These are phyloP conservation scores for Vigna trinervia DNA, from an alignment of 306 rosid species.

Conservation along the genomic window DNA sequence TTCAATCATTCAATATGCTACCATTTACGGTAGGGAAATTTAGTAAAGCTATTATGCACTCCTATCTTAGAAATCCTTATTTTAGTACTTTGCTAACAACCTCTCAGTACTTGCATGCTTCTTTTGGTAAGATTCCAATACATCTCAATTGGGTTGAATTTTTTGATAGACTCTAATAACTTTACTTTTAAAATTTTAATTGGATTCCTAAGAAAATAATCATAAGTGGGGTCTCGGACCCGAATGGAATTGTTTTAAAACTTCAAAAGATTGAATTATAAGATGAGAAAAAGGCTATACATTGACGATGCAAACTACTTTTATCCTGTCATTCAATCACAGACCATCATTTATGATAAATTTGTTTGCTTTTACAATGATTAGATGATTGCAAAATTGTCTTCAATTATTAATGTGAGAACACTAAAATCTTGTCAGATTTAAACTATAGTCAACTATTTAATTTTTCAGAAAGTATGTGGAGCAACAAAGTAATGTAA, in stretches of 20 bases:
- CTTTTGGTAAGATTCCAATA: background rate
- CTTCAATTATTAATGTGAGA: too few relatives aligned
- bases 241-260: too few relatives aligned
- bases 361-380: too few relatives aligned
- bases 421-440: too few relatives aligned
- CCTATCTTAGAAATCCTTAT: background rate
- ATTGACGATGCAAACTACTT: too few relatives aligned
- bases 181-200: background rate
- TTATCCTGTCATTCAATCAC: too few relatives aligned
- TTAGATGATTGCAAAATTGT: too few relatives aligned
- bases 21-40: conserved; percentile 7
- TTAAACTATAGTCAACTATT: too few relatives aligned
- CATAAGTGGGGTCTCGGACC: background rate
- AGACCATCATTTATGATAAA: too few relatives aligned
- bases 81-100: background rate
- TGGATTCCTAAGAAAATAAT: background rate
- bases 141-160: background rate
- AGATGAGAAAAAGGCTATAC: background rate
- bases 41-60: background rate
- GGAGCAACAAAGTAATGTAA: background rate
- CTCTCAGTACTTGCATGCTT: background rate
- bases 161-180: background rate
- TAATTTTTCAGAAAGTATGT: background rate
- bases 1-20: conserved; percentile 7
- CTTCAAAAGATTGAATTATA: background rate